Conservation (phyloP, 768 basidiomycete species). For the Trametes coccinea region DNA sequence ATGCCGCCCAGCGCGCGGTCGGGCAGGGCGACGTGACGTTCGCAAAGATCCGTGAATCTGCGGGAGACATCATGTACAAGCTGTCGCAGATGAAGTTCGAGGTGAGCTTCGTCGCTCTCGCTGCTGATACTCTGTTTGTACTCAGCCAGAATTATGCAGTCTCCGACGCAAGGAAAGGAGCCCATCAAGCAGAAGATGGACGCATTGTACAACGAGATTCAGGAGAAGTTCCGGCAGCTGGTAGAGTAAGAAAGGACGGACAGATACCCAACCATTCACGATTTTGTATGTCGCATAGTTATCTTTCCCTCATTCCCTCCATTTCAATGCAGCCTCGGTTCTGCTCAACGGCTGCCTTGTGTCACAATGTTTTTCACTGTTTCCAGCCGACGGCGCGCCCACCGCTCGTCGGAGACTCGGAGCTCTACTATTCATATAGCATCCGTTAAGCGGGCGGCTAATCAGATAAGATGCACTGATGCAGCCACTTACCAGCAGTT, state of each 20-base stretch:
- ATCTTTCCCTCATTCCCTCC: neutral
- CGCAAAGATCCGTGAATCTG: conserved; percentile 81
- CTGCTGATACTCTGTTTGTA: neutral
- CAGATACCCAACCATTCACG: conserved; percentile 22
- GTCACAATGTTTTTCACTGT: too few species aligned
- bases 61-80: conserved; percentile 89
- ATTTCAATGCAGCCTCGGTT: neutral
- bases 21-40: conserved; percentile 83
- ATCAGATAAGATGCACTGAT: neutral
- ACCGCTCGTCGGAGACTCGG: neutral
- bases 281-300: conserved; percentile 19
- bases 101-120: conserved; percentile 46
- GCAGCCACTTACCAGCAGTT: neutral
- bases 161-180: conserved; percentile 89
- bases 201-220: conserved; percentile 79
- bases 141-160: conserved; percentile 44
- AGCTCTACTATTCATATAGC: neutral
- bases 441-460: neutral
- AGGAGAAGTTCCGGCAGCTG: conserved; percentile 88
- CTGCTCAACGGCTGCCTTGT: too few species aligned
- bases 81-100: conserved; percentile 99
- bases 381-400: too few species aligned
- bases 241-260: conserved; percentile 55
- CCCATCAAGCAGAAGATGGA: conserved; percentile 81
- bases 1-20: conserved; percentile 85